Evolutionary conservation across 2,329 filamentous ascomycete species (phyloP), one percentile per base, ranked within the genome.

Genomic region (Fusarium nurragi): DNA sequence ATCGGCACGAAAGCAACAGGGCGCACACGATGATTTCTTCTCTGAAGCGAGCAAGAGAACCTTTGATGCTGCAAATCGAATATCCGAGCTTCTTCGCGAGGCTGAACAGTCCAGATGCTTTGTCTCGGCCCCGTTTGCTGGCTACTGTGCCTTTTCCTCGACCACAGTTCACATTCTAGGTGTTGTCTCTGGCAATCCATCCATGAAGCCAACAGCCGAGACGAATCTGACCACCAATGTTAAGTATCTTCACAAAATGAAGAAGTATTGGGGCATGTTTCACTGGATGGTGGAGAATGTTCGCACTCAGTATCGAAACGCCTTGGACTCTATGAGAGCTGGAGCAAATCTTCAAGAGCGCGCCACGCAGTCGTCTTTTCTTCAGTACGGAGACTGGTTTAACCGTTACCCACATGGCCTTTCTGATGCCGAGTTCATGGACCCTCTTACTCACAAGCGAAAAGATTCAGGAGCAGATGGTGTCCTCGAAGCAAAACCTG

Each of bases 341-440:
- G 92, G 91, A 11, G 82, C 82, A n/a, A 77, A 82, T 64, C 75
- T 79, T 59, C 76, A 76, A 54, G 79, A 84, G 51, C 79, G 79
- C 39, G 79, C 83, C 14, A 77, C 80, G 10, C 78, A 84, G 6
- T 84, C 86, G 7, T 84, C 85, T 10, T 91, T 97, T 70, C 94
- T 97, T 76, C 94, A 98, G 72, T 98, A 98, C 71, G 93, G 94
- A 48, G 95, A 98, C 77, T 98, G 95, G 95, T 98, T 98, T 72
- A 91, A 95, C 73, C 87, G 91, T 66, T 98, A 97, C 74, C 95
- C 95, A 1, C 91, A 97, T 70, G 95, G 95, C 4, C 92, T 98
- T 16, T 92, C 92, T 5, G 88, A 92, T 60, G 85, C 88, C 2
- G 93, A 97, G 72, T 95, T 92, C 77, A 88, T 93, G 71, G 92